Evolutionary conservation across 2,329 filamentous ascomycete genomes (phyloP).

Genomic region (Aspergillus unguis): DNA sequence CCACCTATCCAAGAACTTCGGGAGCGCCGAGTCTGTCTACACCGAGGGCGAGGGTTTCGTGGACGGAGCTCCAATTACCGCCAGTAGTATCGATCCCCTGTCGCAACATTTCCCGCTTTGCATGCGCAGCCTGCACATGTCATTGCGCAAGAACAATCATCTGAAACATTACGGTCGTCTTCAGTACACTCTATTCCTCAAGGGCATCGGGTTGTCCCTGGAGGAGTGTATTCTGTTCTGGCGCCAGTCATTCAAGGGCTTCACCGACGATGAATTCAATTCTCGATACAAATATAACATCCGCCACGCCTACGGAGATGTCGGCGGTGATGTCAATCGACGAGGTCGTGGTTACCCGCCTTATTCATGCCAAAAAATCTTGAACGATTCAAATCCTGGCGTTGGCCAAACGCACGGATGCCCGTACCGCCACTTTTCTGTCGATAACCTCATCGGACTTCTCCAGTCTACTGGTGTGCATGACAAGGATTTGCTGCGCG

Average conservation of each 20-base stretch:
- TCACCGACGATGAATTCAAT: slow-evolving; percentile 92
- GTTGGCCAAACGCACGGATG: slow-evolving; percentile 92
- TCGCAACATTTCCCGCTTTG: slow-evolving; percentile 83
- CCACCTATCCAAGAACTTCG: slow-evolving; percentile 93
- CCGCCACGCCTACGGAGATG: slow-evolving; percentile 90
- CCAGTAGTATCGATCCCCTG: slow-evolving; percentile 74
- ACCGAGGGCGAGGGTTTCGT: slow-evolving; percentile 62
- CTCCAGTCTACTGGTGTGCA: slow-evolving; percentile 75
- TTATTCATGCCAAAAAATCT: slow-evolving; percentile 90
- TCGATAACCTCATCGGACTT: slow-evolving; percentile 77
- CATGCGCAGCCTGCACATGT: slow-evolving; percentile 87
- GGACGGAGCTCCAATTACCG: slow-evolving; percentile 70
- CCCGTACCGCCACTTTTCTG: slow-evolving; percentile 86
- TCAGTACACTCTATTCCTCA: slow-evolving; percentile 94
- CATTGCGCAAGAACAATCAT: slow-evolving; percentile 80
- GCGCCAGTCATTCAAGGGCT: slow-evolving; percentile 78
- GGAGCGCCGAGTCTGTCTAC: slow-evolving; percentile 83
- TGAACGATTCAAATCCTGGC: slow-evolving; percentile 82
- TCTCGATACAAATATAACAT: slow-evolving; percentile 98
- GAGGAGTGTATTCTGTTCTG: slow-evolving; percentile 92
- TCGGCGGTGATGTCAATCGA: slow-evolving; percentile 86
- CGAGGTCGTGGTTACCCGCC: slow-evolving; percentile 84
- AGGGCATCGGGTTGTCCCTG: slow-evolving; percentile 87
- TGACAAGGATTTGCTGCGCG: slow-evolving; percentile 72
- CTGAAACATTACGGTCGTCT: slow-evolving; percentile 90